phyloP scores from a whole-genome alignment of 148 eudicot genomes.

The Drosera capensis region DNA sequence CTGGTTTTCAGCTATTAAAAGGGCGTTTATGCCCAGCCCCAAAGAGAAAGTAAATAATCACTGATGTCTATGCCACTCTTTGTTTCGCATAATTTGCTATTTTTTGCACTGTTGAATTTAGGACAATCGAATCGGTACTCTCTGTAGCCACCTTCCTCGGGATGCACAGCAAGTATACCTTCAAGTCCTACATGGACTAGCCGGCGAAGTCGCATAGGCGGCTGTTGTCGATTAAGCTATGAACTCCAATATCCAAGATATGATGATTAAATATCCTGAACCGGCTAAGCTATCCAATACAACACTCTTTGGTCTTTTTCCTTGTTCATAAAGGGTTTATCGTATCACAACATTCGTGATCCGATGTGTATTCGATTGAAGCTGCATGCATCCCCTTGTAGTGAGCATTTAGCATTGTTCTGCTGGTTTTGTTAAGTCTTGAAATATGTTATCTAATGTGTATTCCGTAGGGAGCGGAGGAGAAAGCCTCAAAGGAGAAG shows the following conservation, averaged over 20 bases:
- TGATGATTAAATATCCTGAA: too few species aligned
- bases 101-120: not conserved
- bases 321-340: too few species aligned
- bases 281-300: too few species aligned
- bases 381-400: not conserved
- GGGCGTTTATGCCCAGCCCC: slow-evolving; percentile 59
- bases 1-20: slow-evolving; percentile 96
- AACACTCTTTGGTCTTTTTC: too few species aligned
- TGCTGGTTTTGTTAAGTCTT: not conserved
- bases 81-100: not conserved
- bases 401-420: not conserved
- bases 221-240: too few species aligned
- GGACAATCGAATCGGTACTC: not conserved
- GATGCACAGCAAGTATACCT: not conserved
- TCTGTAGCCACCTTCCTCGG: not conserved
- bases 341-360: too few species aligned
- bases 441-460: not conserved
- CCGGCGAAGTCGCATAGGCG: too few species aligned
- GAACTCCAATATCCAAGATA: too few species aligned
- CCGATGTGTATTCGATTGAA: too few species aligned
- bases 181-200: not conserved
- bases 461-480: slow-evolving; percentile 57
- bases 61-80: slow-evolving; percentile 12
- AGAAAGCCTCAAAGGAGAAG: slow-evolving; percentile 57
- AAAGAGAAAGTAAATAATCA: slow-evolving; percentile 69